Conservation (phyloP, 2,329 filamentous ascomycete species). For the Paecilomyces fulvus region DNA sequence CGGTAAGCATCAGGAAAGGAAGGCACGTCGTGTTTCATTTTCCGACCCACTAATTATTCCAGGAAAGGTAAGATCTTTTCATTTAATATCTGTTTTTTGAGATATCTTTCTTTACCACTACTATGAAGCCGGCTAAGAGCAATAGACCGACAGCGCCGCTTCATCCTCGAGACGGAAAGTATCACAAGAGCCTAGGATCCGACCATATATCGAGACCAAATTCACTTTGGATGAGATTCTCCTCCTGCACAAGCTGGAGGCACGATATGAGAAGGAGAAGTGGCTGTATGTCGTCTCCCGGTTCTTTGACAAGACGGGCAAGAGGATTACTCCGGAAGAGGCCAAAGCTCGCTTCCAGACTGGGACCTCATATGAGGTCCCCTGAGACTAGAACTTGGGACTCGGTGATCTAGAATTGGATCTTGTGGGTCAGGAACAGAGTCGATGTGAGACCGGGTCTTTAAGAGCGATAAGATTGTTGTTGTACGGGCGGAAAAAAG, state of each 20-base stretch:
- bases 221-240: slow-evolving; percentile 18
- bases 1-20: slow-evolving; percentile 1
- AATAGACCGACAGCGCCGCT: background rate
- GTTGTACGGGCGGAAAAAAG: background rate
- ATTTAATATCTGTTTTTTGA: background rate
- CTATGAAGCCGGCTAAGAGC: background rate
- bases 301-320: slow-evolving; percentile 44
- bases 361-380: background rate
- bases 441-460: background rate
- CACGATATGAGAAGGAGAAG: slow-evolving; percentile 33
- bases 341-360: slow-evolving; percentile 13
- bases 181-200: slow-evolving; percentile 6
- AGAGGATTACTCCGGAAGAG: slow-evolving; percentile 35
- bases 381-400: background rate
- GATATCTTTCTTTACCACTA: background rate
- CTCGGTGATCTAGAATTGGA: slow-evolving; percentile 1
- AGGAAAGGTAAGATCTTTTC: slow-evolving; percentile 8
- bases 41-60: slow-evolving; percentile 6
- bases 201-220: slow-evolving; percentile 17
- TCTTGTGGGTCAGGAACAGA: slow-evolving; percentile 1
- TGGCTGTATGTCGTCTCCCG: slow-evolving; percentile 41
- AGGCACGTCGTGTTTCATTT: slow-evolving; percentile 12
- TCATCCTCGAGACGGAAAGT: background rate
- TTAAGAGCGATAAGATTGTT: background rate
- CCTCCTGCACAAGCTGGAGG: slow-evolving; percentile 36